Conservation (phyloP, 106 monocot genomes). For the Apostasia shenzhenica region DNA sequence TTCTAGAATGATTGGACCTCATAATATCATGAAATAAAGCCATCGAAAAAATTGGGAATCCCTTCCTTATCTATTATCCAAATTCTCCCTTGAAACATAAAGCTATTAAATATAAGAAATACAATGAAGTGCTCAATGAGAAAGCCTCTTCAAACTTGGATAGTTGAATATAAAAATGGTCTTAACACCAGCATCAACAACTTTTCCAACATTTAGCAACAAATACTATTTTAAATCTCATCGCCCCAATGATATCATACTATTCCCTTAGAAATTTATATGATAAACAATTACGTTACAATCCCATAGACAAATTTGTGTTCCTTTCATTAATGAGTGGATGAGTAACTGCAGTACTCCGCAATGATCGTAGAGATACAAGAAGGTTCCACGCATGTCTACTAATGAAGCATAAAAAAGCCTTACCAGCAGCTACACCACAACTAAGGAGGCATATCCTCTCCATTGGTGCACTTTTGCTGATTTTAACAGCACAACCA, state of each 20-base stretch:
- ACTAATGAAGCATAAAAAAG: neutral
- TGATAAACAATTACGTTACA: neutral
- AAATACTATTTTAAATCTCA: neutral
- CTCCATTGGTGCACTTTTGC: constrained; percentile 55
- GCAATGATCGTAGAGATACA: neutral
- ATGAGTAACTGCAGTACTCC: neutral
- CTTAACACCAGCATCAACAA: too few species aligned
- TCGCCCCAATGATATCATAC: neutral
- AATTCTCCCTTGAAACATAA: too few species aligned
- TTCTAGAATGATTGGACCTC: too few species aligned
- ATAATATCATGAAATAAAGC: too few species aligned
- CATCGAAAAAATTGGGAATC: too few species aligned
- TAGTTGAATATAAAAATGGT: neutral
- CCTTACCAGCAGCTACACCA: constrained; percentile 81
- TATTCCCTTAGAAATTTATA: neutral
- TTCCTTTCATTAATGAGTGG: neutral
- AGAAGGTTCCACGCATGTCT: neutral
- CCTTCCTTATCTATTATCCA: too few species aligned
- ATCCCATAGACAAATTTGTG: neutral
- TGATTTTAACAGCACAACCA: constrained; percentile 85
- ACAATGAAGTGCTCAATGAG: neutral
- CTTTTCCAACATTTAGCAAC: too few species aligned
- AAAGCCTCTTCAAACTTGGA: neutral
- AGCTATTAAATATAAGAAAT: too few species aligned
- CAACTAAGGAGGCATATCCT: constrained; percentile 86